Evolutionary conservation across 2,329 filamentous ascomycete genomes (phyloP), one percentile per base, ranked within the genome.

Genomic region (Rutstroemia sp.): DNA sequence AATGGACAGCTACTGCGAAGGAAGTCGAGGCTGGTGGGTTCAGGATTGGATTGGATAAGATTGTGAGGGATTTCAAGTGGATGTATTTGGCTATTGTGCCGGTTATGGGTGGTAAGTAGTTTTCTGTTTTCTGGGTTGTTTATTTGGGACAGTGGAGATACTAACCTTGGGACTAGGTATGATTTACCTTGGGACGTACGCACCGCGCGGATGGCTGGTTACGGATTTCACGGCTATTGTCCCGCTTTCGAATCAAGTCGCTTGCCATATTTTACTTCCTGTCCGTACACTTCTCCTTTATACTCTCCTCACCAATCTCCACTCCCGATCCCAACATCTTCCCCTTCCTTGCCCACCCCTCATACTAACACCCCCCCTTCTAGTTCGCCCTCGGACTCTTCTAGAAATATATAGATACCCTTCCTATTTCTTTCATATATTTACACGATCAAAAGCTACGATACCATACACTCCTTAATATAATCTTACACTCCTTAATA

Each of bases 1-100:
- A 60, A 46, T 68, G 80, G 80, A 78, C 78, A 34, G 76, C 79
- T n/a, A 83, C 81, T 0, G 74, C 77, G 61, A 83, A 83, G 70
- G 80, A 83, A 69, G 73, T 77, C 34, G 78, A 80, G 64, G 72
- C 78, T 64, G 76, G 76, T 45, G 77, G 76, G 61, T 83, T 84
- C 67, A 78, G 80, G 65, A 69, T 77, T 60, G 80, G 83, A 68
- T 73, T 82, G 48, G 74, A 76, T 7, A 77, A 76, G 60, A 77
- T 83, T 58, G 70, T 83, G 62, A 76, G 73, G 65, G 76, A 73
- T 51, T 83, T 84, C 73, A 78, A 79, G 70, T 76, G 66, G 63
- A 82, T 76, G 49, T 81, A 68, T 50, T 37, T 60, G 21, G 50
- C 61, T 17, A 59, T 64, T 25, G 46, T 63, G 8, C 61, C 62